These are phyloP conservation scores for Kurtzmaniella quercitrusa DNA, from an alignment of 1,139 yeast species.

Conservation along the genomic window DNA sequence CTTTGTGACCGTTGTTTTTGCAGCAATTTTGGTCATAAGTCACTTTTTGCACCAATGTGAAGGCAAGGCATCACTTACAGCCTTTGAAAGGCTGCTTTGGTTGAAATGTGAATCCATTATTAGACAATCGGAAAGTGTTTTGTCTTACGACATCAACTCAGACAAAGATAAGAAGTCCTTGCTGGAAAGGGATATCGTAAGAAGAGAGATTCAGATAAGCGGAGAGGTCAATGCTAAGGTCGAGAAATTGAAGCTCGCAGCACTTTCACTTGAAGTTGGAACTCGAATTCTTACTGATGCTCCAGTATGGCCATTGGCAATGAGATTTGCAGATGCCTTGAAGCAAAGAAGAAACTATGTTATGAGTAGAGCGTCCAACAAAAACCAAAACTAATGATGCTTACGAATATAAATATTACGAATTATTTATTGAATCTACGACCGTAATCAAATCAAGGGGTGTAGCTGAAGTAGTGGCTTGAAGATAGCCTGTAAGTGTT, in stretches of 20 bases:
- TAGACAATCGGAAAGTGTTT: conserved; percentile 51
- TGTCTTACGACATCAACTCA: conserved; percentile 17
- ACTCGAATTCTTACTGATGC: conserved; percentile 74
- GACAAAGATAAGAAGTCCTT: background rate
- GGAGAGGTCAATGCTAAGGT: conserved; percentile 1
- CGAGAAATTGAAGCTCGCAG: conserved; percentile 1
- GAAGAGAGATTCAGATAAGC: conserved; percentile 1
- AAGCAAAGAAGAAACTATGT: conserved; percentile 40
- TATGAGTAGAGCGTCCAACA: background rate
- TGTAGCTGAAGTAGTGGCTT: too few species aligned
- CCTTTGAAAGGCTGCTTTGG: conserved; percentile 48
- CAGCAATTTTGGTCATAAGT: conserved; percentile 55
- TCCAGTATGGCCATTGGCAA: conserved; percentile 78
- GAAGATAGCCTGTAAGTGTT: too few species aligned
- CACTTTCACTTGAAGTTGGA: conserved; percentile 35
- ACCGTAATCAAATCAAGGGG: background rate
- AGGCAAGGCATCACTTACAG: conserved; percentile 23
- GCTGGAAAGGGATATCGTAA: background rate
- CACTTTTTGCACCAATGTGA: conserved; percentile 55
- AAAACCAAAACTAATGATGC: background rate
- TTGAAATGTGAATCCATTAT: conserved; percentile 46
- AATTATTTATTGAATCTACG: conserved; percentile 1
- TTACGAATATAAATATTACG: conserved; percentile 1
- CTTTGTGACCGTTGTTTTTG: conserved; percentile 63
- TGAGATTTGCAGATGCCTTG: conserved; percentile 71